Percentiles rank a stretch among this genome's conserved stretches.
Evolutionary conservation across 2,329 filamentous ascomycete species (phyloP).

Genomic region (Phaeoacremonium minimum): DNA sequence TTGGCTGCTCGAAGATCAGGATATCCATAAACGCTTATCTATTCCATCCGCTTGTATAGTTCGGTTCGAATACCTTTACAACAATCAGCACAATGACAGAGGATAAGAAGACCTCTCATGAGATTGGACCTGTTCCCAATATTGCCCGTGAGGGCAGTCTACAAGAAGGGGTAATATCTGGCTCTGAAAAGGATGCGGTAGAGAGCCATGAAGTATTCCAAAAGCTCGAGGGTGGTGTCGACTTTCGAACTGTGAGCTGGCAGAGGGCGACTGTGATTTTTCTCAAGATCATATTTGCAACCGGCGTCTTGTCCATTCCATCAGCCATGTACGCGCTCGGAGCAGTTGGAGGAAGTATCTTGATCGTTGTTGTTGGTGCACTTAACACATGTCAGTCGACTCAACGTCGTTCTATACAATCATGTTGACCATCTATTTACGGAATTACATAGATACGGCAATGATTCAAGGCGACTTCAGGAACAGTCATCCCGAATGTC

Average conservation of each 20-base stretch:
- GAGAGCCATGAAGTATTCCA: slow-evolving; percentile 40
- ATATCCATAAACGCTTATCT: no score
- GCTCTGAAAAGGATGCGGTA: neutral
- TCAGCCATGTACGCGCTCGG: slow-evolving; percentile 19
- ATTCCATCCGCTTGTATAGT: no score
- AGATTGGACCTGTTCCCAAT: neutral
- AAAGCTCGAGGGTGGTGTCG: slow-evolving; percentile 37
- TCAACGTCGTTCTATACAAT: no score
- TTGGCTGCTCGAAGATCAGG: no score
- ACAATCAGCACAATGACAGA: neutral
- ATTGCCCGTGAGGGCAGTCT: neutral
- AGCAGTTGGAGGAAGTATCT: slow-evolving; percentile 4
- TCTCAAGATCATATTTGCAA: slow-evolving; percentile 33
- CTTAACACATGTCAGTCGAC: neutral
- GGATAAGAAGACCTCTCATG: neutral
- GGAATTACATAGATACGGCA: slow-evolving; percentile 7
- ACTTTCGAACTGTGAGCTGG: slow-evolving; percentile 52
- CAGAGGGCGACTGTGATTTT: slow-evolving; percentile 46
- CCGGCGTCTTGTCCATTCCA: slow-evolving; percentile 19
- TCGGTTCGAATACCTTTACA: no score
- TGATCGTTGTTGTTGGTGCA: neutral
- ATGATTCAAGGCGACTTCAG: slow-evolving; percentile 17
- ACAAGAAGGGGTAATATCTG: neutral
- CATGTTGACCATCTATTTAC: neutral
- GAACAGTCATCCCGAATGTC: slow-evolving; percentile 15